Percentiles rank a stretch among this genome's conserved stretches.
Evolutionary conservation across 2,329 filamentous ascomycete species (phyloP).

Genomic region (Lachnellula suecica): DNA sequence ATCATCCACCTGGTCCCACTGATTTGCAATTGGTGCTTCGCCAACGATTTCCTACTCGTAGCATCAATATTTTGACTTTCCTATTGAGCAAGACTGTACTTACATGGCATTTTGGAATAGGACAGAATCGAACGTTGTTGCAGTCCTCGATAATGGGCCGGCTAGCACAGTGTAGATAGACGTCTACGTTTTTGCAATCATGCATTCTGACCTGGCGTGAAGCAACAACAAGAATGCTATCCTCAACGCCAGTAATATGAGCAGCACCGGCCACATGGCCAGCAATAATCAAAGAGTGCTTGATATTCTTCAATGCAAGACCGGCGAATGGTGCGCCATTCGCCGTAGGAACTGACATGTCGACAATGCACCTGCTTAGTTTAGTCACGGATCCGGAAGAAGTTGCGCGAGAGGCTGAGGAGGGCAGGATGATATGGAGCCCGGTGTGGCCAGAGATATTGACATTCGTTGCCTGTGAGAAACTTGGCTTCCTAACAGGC

Average conservation of each 20-base stretch:
- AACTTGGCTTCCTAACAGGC: slow-evolving; percentile 59
- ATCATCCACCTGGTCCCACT: slow-evolving; percentile 91
- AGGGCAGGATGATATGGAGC: slow-evolving; percentile 76
- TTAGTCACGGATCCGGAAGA: slow-evolving; percentile 72
- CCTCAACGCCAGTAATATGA: slow-evolving; percentile 74
- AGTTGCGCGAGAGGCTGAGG: slow-evolving; percentile 67
- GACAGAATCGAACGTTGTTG: slow-evolving; percentile 72
- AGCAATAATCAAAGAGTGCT: slow-evolving; percentile 70
- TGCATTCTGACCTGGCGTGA: slow-evolving; percentile 93
- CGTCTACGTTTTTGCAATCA: slow-evolving; percentile 74
- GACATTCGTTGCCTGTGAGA: slow-evolving; percentile 60
- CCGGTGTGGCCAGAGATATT: slow-evolving; percentile 65
- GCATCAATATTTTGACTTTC: no score
- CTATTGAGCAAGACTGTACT: no score
- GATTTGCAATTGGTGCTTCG: slow-evolving; percentile 49
- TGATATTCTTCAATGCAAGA: slow-evolving; percentile 67
- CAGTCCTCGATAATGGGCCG: slow-evolving; percentile 96
- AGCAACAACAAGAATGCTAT: slow-evolving; percentile 75
- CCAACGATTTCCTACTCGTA: slow-evolving; percentile 28
- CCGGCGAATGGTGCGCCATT: slow-evolving; percentile 67
- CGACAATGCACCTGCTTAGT: slow-evolving; percentile 70
- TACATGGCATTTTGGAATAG: slow-evolving; percentile 69
- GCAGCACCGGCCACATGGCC: slow-evolving; percentile 77
- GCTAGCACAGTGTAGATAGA: slow-evolving; percentile 80
- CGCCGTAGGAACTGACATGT: slow-evolving; percentile 71